Base-by-base conservation (phyloP, 2,329 filamentous ascomycete genomes). In the Claviceps arundinis region DNA sequence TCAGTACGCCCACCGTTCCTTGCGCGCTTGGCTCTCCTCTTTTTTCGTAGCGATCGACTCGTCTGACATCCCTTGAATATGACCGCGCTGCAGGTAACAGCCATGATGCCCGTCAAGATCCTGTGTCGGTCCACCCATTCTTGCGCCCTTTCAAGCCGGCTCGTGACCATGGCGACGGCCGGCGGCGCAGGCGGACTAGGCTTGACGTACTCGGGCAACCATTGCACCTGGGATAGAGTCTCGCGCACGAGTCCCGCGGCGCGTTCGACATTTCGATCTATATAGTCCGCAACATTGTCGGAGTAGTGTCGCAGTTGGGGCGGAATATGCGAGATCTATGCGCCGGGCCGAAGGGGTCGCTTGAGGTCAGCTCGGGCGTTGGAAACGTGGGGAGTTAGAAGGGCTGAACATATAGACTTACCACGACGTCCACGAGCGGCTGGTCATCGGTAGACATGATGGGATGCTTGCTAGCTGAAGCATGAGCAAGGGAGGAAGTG, bases 1-100 rank as follows among this genome's bases (percentile, higher is more conserved):
- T 98, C 93, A 57, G 84, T 82, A 50, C 93, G 79, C 4, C 87
- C 88, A 24, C 93, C 93, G 69, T 89, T 95, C 48, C 78, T 76
- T 3, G 89, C 87, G 52, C 86, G 81, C 68, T 77, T 84, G 11
- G 90, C 93, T 56, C 88, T 80, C 57, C 91, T 80, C 51, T 77
- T 77, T 64, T 82, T 86, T 54, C 78, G 81, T 51, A 77, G 73
- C 54, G 80, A 79, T 52, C 81, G 74, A 52, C 67, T 73, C 51
- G 65, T 72, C 54, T 69, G 68, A 56, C 78, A 75, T 26, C 69
- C 68, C 54, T 71, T 71, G 65, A 79, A 82, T 22, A 72, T 70
- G 17, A 74, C 66, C n/a, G 86, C 85, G 46, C 87, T 82, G 49
- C 86, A 71, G 56, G 85, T 82, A 4, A 89, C 75, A 41, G 91